Evolutionary conservation across 208 protist species (phyloP).

Genomic region (Naegleria lovaniensis): DNA sequence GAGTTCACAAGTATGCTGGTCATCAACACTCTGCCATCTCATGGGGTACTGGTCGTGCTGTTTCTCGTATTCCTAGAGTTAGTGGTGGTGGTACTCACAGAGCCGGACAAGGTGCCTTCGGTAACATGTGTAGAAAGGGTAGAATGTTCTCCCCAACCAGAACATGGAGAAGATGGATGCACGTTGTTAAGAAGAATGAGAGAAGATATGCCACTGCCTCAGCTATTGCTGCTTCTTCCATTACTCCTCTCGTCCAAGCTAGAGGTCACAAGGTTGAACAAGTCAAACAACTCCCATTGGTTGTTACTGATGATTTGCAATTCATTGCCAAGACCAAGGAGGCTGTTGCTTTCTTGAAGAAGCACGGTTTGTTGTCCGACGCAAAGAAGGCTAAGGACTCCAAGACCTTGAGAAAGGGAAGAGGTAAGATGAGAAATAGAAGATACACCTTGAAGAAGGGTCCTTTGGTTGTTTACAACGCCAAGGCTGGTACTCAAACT

Average conservation of each 20-base stretch:
- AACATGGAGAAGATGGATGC: slow-evolving; percentile 93
- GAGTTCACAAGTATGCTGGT: slow-evolving; percentile 84
- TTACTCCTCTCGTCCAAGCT: slow-evolving; percentile 91
- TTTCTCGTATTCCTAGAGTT: slow-evolving; percentile 99
- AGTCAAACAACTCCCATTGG: slow-evolving; percentile 90
- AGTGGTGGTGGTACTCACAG: slow-evolving; percentile 92
- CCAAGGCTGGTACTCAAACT: slow-evolving; percentile 61
- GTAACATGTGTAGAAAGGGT: slow-evolving; percentile 98
- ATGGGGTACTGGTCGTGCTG: slow-evolving; percentile 99
- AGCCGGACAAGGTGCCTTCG: slow-evolving; percentile 96
- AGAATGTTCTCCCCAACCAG: slow-evolving; percentile 98
- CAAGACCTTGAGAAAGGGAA: slow-evolving; percentile 78
- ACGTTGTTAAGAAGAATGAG: slow-evolving; percentile 93
- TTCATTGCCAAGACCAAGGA: slow-evolving; percentile 87
- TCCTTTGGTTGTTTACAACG: slow-evolving; percentile 89
- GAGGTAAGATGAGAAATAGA: slow-evolving; percentile 94
- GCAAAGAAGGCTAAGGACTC: slow-evolving; percentile 82
- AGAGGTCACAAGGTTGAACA: slow-evolving; percentile 93
- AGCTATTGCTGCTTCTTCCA: slow-evolving; percentile 92
- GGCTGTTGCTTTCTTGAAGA: slow-evolving; percentile 84
- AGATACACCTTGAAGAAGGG: slow-evolving; percentile 83
- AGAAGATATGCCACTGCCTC: slow-evolving; percentile 90
- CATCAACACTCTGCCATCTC: slow-evolving; percentile 94
- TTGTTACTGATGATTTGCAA: slow-evolving; percentile 82
- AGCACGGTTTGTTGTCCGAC: slow-evolving; percentile 78